Percentiles rank a stretch among this genome's conserved stretches.
phyloP scores from a whole-genome alignment of 371 early-diverging fungal species.

The Rhizomucor pusillus region DNA sequence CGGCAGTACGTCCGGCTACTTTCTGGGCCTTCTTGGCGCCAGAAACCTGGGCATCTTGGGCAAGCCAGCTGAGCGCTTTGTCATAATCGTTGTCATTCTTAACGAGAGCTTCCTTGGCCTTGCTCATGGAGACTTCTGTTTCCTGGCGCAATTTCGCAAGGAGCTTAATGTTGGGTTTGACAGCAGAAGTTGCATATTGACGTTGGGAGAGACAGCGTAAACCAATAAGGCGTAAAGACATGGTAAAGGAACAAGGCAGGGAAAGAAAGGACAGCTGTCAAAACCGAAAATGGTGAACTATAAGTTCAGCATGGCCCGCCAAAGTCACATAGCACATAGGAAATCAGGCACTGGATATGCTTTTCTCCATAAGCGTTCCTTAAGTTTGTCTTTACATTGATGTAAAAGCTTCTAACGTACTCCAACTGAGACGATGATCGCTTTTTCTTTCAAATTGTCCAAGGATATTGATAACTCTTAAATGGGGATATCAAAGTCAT shows the following conservation, averaged over 20 bases:
- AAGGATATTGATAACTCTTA: no score
- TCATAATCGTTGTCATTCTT: constrained; percentile 72
- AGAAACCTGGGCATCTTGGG: constrained; percentile 62
- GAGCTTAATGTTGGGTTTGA: constrained; percentile 71
- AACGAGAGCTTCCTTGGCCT: constrained; percentile 85
- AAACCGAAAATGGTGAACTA: no score
- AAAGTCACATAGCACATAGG: no score
- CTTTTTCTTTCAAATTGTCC: no score
- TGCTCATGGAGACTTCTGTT: constrained; percentile 79
- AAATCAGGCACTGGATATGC: no score
- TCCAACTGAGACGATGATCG: no score
- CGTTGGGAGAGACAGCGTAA: not conserved
- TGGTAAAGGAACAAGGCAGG: not conserved
- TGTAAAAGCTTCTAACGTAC: no score
- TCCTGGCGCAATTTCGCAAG: constrained; percentile 78
- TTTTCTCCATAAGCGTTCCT: no score
- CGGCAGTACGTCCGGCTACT: constrained; percentile 47
- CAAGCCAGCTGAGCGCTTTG: constrained; percentile 82
- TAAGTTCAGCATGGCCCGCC: no score
- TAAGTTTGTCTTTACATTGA: no score
- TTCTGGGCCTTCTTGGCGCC: constrained; percentile 74
- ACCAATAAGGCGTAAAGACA: not conserved
- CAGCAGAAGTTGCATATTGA: constrained; percentile 5
- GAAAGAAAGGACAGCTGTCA: no score
- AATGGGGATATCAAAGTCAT: no score